Conservation (phyloP, 2,329 filamentous ascomycete genomes). For the Cytospora schulzeri region DNA sequence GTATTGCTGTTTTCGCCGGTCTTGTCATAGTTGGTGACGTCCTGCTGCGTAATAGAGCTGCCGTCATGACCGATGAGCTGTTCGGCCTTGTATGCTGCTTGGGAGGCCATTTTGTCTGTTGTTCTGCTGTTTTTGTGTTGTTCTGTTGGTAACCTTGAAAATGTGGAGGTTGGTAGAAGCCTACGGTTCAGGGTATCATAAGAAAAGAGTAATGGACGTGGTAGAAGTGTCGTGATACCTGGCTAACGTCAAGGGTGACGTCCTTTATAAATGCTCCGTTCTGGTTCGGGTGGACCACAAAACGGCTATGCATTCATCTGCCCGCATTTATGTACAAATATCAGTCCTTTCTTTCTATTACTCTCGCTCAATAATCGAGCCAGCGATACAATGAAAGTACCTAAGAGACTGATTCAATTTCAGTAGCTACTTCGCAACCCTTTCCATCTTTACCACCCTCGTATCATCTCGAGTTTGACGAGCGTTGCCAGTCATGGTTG, state of each 20-base stretch:
- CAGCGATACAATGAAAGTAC: not conserved
- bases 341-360: not conserved
- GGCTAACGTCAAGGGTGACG: not conserved
- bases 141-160: too few species aligned
- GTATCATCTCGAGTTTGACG: not conserved
- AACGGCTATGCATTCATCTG: not conserved
- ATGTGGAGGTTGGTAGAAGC: too few species aligned
- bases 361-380: too few species aligned
- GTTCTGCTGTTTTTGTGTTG: not conserved
- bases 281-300: not conserved
- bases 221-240: not conserved
- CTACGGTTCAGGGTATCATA: not conserved
- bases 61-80: constrained; percentile 68
- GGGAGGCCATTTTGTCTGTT: constrained; percentile 54
- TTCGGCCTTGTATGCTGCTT: constrained; percentile 69
- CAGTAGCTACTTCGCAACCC: not conserved
- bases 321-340: not conserved
- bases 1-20: constrained; percentile 55
- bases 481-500: not conserved
- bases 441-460: not conserved
- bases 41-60: constrained; percentile 66
- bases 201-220: not conserved
- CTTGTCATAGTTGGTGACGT: constrained; percentile 63
- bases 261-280: not conserved
- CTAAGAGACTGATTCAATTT: not conserved